Percentiles rank a stretch among this genome's conserved stretches.
These are phyloP conservation scores for Iris macrosiphon DNA, from an alignment of 106 monocot species.

Conservation along the genomic window DNA sequence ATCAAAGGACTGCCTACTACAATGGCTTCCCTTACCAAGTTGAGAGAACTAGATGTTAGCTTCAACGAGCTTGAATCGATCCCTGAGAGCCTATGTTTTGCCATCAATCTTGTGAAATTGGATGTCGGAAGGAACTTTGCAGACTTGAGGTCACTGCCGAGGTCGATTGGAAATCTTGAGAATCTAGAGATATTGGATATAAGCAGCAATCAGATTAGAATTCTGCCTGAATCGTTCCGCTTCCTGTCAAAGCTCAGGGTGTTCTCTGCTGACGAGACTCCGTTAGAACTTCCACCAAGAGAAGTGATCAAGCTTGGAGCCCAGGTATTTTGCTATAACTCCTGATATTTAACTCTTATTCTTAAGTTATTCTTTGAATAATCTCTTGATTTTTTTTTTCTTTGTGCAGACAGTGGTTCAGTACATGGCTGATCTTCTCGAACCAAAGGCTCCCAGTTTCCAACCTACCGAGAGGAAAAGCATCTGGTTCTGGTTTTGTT, in stretches of 20 bases:
- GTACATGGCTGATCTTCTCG: slow-evolving; percentile 84
- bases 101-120: slow-evolving; percentile 62
- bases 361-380: not conserved
- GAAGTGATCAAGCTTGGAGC: slow-evolving; percentile 78
- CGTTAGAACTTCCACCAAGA: slow-evolving; percentile 83
- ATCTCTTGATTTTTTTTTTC: not conserved
- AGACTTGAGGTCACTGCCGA: slow-evolving; percentile 68
- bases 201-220: slow-evolving; percentile 81
- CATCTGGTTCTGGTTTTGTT: slow-evolving; percentile 65
- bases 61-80: slow-evolving; percentile 88
- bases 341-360: not conserved
- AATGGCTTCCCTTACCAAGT: slow-evolving; percentile 52
- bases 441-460: slow-evolving; percentile 15
- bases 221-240: slow-evolving; percentile 73
- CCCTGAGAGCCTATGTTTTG: slow-evolving; percentile 80
- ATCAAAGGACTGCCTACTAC: slow-evolving; percentile 79
- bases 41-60: slow-evolving; percentile 78
- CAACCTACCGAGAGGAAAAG: slow-evolving; percentile 17
- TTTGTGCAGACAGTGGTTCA: slow-evolving; percentile 64
- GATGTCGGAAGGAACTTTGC: slow-evolving; percentile 81
- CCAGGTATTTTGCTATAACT: slow-evolving; percentile 47
- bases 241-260: slow-evolving; percentile 60
- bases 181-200: slow-evolving; percentile 91
- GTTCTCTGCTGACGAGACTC: slow-evolving; percentile 75
- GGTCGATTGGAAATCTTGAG: slow-evolving; percentile 89